These are phyloP conservation scores for Collybia mongolica DNA, from an alignment of 768 basidiomycete species.

Conservation along the genomic window DNA sequence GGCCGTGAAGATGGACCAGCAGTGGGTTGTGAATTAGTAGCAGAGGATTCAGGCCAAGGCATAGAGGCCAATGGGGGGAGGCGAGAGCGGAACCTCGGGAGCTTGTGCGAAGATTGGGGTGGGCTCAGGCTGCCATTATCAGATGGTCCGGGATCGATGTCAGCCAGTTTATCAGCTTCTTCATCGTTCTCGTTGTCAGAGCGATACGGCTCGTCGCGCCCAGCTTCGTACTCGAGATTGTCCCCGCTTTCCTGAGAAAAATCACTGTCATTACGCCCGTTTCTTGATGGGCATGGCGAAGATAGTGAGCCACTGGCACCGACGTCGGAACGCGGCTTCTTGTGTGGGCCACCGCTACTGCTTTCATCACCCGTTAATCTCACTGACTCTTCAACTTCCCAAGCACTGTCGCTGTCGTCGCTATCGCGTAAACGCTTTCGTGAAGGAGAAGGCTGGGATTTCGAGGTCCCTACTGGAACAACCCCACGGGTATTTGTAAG, in stretches of 20 bases:
- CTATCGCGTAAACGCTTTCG: conserved; percentile 8
- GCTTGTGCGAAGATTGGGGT: background rate
- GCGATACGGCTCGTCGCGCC: no score
- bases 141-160: no score
- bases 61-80: background rate
- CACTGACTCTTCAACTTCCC: conserved; percentile 12
- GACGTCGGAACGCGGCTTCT: no score
- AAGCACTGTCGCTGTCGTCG: conserved; percentile 9
- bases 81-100: background rate
- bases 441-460: background rate
- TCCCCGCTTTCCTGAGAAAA: no score
- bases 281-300: no score
- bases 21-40: background rate
- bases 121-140: no score
- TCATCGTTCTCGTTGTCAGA: background rate
- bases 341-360: background rate
- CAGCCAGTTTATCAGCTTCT: background rate
- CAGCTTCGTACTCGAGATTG: no score
- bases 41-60: background rate
- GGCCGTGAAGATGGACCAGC: background rate
- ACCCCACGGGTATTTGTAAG: background rate
- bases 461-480: background rate
- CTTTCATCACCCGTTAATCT: background rate
- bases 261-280: no score
- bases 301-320: no score